These are phyloP conservation scores for Boletellus dicymbophilus DNA, from an alignment of 1,284 basidiomycete species.

Conservation along the genomic window DNA sequence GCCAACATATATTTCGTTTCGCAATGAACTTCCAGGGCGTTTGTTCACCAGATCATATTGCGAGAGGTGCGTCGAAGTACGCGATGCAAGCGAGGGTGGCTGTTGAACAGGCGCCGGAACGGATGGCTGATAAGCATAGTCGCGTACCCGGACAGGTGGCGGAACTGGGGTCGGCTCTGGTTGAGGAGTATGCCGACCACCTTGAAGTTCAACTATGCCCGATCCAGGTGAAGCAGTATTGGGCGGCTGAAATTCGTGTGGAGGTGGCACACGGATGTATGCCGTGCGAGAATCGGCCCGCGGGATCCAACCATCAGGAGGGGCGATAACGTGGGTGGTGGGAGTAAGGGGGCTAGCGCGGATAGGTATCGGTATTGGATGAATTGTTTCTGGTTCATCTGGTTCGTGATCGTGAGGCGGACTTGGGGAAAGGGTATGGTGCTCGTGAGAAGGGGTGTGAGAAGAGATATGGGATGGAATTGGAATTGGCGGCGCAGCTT, in stretches of 20 bases:
- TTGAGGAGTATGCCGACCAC: slow-evolving; percentile 1
- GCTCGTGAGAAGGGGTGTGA: slow-evolving; percentile 21
- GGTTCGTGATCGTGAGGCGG: slow-evolving; percentile 12
- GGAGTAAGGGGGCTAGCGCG: slow-evolving; percentile 17
- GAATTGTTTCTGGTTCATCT: slow-evolving; percentile 29
- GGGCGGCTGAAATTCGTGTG: slow-evolving; percentile 36
- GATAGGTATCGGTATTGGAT: slow-evolving; percentile 40
- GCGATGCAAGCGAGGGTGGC: slow-evolving; percentile 25
- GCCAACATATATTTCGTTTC: slow-evolving; percentile 25
- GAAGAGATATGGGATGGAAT: slow-evolving; percentile 30
- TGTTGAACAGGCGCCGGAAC: slow-evolving; percentile 11
- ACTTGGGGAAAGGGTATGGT: slow-evolving; percentile 14
- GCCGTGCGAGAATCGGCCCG: slow-evolving; percentile 31
- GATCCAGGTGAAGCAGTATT: slow-evolving; percentile 23
- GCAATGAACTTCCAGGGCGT: slow-evolving; percentile 25
- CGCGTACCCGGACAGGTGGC: slow-evolving; percentile 29
- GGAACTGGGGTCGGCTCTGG: slow-evolving; percentile 18
- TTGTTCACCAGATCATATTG: slow-evolving; percentile 35
- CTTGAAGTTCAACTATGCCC: slow-evolving; percentile 16
- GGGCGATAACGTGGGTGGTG: slow-evolving; percentile 19
- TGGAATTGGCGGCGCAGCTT: slow-evolving; percentile 30
- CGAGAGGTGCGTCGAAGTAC: slow-evolving; percentile 30
- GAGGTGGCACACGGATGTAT: slow-evolving; percentile 39
- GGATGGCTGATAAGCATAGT: slow-evolving; percentile 30
- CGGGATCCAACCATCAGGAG: slow-evolving; percentile 44